These are phyloP conservation scores for Myxozyma nipponensis DNA, from an alignment of 805 yeast species.

Conservation along the genomic window DNA sequence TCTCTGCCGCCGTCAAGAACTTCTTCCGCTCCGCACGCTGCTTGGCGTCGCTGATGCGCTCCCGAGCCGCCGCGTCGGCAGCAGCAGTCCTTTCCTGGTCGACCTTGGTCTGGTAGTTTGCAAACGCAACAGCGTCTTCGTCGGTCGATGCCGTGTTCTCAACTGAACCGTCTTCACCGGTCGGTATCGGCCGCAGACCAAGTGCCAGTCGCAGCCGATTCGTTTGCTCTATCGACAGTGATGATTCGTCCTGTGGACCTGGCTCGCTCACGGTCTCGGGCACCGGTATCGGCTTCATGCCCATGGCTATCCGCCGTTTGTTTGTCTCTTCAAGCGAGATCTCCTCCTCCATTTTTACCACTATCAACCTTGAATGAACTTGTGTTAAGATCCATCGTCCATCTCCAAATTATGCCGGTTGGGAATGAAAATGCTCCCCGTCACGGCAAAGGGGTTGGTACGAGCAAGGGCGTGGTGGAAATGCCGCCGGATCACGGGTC, in stretches of 20 bases:
- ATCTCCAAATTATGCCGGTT: no score
- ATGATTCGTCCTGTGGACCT: conserved; percentile 5
- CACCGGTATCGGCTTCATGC: conserved; percentile 49
- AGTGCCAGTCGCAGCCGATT: conserved; percentile 36
- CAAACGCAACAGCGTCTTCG: conserved; percentile 41
- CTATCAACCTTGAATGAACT: no score
- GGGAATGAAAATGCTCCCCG: no score
- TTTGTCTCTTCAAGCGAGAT: conserved; percentile 54
- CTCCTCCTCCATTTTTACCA: conserved; percentile 1
- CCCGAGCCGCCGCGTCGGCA: conserved; percentile 28
- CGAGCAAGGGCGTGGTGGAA: no score
- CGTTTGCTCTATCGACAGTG: conserved; percentile 25
- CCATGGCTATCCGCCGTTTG: conserved; percentile 47
- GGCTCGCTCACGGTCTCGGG: not conserved
- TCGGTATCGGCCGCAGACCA: conserved; percentile 54
- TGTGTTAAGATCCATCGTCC: no score
- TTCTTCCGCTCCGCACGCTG: conserved; percentile 27
- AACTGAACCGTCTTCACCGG: conserved; percentile 7
- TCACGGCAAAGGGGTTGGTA: no score
- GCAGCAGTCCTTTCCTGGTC: conserved; percentile 37
- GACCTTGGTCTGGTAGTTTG: conserved; percentile 36
- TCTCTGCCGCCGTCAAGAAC: conserved; percentile 31
- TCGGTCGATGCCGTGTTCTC: conserved; percentile 26
- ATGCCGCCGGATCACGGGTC: no score
- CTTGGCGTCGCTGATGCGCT: conserved; percentile 30